These are phyloP conservation scores for Mucor irregularis DNA, from an alignment of 371 early-diverging fungal species.

Conservation along the genomic window DNA sequence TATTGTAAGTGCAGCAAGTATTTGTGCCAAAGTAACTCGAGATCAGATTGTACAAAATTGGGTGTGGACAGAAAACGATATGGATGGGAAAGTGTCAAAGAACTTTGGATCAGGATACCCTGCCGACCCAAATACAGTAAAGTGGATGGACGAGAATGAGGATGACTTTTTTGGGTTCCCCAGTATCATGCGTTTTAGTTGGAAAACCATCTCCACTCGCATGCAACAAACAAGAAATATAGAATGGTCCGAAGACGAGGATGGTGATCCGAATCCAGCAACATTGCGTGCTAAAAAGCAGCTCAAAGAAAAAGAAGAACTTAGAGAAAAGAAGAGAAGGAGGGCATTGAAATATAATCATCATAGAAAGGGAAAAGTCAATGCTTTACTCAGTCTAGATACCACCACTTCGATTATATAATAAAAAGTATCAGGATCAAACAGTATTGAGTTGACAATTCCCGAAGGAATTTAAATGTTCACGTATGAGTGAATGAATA, in stretches of 20 bases:
- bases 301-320: slow-evolving; percentile 11
- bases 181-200: slow-evolving; percentile 91
- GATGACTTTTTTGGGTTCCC: slow-evolving; percentile 96
- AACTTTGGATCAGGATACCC: slow-evolving; percentile 98
- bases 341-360: slow-evolving; percentile 22
- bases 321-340: slow-evolving; percentile 6
- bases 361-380: slow-evolving; percentile 19
- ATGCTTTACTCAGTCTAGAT: slow-evolving; percentile 12
- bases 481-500: too few species aligned
- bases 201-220: slow-evolving; percentile 88
- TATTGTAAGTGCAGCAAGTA: slow-evolving; percentile 98
- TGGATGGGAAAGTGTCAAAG: slow-evolving; percentile 42
- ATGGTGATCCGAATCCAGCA: slow-evolving; percentile 20
- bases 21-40: slow-evolving; percentile 97
- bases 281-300: slow-evolving; percentile 12
- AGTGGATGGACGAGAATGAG: slow-evolving; percentile 83
- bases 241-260: slow-evolving; percentile 46
- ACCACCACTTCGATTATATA: not conserved
- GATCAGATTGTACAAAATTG: slow-evolving; percentile 85
- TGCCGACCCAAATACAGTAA: slow-evolving; percentile 91
- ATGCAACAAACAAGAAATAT: slow-evolving; percentile 55
- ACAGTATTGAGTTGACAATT: too few species aligned
- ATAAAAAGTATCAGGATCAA: too few species aligned
- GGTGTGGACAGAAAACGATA: slow-evolving; percentile 74
- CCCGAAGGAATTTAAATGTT: too few species aligned